Evolutionary conservation across 2,329 filamentous ascomycete species (phyloP), one percentile per base, ranked within the genome.

Genomic region (Colletotrichum godetiae): DNA sequence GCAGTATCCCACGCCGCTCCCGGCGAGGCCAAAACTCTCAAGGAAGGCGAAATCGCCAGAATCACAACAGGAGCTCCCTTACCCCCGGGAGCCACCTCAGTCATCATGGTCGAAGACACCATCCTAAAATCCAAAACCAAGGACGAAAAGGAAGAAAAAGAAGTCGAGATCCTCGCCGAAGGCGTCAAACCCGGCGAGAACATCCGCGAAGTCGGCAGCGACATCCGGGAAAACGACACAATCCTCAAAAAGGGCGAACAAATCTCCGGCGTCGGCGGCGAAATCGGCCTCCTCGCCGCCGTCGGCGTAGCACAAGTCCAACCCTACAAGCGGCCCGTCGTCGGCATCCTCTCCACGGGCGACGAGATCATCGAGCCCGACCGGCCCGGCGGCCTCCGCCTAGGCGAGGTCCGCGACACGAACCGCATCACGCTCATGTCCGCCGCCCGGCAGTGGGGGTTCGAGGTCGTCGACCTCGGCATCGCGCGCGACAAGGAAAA

Each of bases 81-180:
- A 0, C 97, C 97, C 1, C 92, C 92, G 0, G 95, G 95, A 0
- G 95, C 97, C 2, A 97, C 94, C 31, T 93, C 96, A 0, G 95
- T 99, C 5, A 92, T 98, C 59, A 98, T 97, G 95, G 97, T 99
- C 0, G 97, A 99, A 84, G 97, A 98, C 79, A 99, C 97, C 0
- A 84, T 92, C 0, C 86, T 99, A 5, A 91, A 89, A 73, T 92
- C 90, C 1, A 91, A 90, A 82, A 97, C 95, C 0, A 92, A 93
- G 0, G 94, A 97, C 77, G 94, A 92, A 0, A 88, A 88, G 63
- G 97, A 99, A 83, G 97, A 99, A 82, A 92, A 92, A 61, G 93
- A 95, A 74, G 90, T 99, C 2, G 94, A 97, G 80, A 95, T 99
- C 49, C 86, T 97, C 1, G 95, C 94, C 0, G 91, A 92, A 33